Percentiles rank a stretch among this genome's conserved stretches.
Conservation (phyloP, 176 grass and related monocot genomes). For the Rhynchospora tenuis region DNA sequence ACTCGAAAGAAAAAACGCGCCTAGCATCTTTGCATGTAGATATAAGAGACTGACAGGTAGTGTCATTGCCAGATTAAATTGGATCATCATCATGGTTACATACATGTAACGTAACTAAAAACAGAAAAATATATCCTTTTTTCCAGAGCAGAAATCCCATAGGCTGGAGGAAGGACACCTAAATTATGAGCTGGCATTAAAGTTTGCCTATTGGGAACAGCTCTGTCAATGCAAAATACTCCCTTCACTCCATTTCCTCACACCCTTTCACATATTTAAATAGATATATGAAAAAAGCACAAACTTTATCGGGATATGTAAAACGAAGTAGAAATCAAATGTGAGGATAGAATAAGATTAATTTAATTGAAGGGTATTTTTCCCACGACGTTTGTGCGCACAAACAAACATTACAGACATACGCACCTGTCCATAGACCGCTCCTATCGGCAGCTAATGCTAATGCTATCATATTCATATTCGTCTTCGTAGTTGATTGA, state of each 20-base stretch:
- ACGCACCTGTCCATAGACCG: neutral
- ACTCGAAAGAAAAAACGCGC: neutral
- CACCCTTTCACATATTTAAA: neutral
- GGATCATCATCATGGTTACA: neutral
- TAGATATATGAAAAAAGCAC: neutral
- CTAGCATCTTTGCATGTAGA: neutral
- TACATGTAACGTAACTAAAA: neutral
- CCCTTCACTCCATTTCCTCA: neutral
- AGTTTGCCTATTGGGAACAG: slow-evolving; percentile 10
- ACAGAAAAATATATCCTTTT: slow-evolving; percentile 8
- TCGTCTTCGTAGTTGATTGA: too few species aligned
- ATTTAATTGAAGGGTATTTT: slow-evolving; percentile 2
- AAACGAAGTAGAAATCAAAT: neutral
- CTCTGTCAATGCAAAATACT: neutral
- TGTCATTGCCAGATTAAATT: neutral
- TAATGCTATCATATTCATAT: too few species aligned
- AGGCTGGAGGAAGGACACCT: neutral
- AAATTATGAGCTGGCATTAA: slow-evolving; percentile 14
- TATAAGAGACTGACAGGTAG: neutral
- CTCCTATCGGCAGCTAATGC: neutral
- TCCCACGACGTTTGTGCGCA: slow-evolving; percentile 14
- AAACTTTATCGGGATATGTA: neutral
- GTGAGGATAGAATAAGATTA: neutral
- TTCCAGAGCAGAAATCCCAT: neutral
- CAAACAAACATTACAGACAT: slow-evolving; percentile 30